Percentiles rank a stretch among this genome's conserved stretches.
Conservation (phyloP, 2,329 filamentous ascomycete species). For the Fusarium sp. region DNA sequence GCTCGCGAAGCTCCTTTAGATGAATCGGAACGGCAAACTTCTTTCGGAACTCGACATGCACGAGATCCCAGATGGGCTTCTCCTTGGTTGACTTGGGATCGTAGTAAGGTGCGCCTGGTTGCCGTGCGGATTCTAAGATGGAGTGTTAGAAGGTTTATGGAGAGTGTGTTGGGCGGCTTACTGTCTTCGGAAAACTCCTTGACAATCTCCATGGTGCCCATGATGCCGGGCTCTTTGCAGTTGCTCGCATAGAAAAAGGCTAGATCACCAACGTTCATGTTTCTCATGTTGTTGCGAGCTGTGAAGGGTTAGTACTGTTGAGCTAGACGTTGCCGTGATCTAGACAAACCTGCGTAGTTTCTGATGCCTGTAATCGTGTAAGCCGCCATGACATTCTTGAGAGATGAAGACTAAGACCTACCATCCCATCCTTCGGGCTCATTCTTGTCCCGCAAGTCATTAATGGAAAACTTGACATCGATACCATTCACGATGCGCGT, state of each 20-base stretch:
- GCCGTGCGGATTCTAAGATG: slow-evolving; percentile 47
- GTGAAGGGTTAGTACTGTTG: neutral
- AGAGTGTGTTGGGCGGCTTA: slow-evolving; percentile 52
- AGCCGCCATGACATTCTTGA: neutral
- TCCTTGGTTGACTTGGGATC: slow-evolving; percentile 76
- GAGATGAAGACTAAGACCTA: slow-evolving; percentile 52
- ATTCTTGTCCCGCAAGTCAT: slow-evolving; percentile 80
- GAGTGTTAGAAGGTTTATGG: rapidly evolving
- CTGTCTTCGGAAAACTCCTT: slow-evolving; percentile 84
- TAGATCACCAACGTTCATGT: slow-evolving; percentile 91
- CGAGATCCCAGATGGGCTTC: slow-evolving; percentile 80
- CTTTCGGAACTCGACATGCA: slow-evolving; percentile 87
- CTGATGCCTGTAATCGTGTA: slow-evolving; percentile 56
- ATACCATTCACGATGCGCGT: slow-evolving; percentile 86
- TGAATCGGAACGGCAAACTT: slow-evolving; percentile 81
- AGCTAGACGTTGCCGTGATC: rapidly evolving
- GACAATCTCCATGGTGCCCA: slow-evolving; percentile 90
- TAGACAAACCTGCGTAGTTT: slow-evolving; percentile 55
- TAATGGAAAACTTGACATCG: slow-evolving; percentile 94
- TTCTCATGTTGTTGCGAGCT: slow-evolving; percentile 89
- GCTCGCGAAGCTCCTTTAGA: slow-evolving; percentile 77
- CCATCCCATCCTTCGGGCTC: slow-evolving; percentile 93
- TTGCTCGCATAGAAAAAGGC: slow-evolving; percentile 99
- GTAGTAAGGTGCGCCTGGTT: slow-evolving; percentile 74
- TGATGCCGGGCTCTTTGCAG: slow-evolving; percentile 89